phyloP scores from a whole-genome alignment of 2,329 filamentous ascomycete species.

The Trichoderma pleuroti region DNA sequence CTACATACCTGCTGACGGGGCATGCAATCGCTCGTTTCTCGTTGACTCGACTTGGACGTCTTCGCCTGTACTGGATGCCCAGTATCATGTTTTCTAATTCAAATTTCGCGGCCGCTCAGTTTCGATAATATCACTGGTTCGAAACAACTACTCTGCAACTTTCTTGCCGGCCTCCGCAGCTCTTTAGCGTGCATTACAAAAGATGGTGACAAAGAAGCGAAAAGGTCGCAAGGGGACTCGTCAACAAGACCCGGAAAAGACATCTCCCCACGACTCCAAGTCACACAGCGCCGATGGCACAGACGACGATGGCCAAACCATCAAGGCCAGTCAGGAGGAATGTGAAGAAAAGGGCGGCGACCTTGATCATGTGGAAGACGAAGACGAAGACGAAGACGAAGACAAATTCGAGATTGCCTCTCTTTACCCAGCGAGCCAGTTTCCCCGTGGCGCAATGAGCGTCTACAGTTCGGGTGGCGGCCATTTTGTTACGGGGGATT shows the following conservation, averaged over 20 bases:
- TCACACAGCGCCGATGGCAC: constrained; percentile 29
- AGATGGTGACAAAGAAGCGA: constrained; percentile 12
- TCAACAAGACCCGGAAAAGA: not conserved
- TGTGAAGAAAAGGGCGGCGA: constrained; percentile 24
- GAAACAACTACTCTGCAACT: not conserved
- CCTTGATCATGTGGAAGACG: constrained; percentile 26
- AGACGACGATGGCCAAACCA: constrained; percentile 35
- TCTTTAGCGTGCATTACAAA: not conserved
- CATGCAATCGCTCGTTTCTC: not conserved
- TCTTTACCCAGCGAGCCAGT: constrained; percentile 41
- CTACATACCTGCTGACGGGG: not conserved
- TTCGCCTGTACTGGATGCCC: not conserved
- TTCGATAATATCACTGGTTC: not conserved
- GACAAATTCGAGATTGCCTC: constrained; percentile 37
- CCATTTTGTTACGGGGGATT: constrained; percentile 32
- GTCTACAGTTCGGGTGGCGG: constrained; percentile 37
- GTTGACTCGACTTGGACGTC: not conserved
- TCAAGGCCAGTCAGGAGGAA: constrained; percentile 37
- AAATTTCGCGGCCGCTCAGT: not conserved
- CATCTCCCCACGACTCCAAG: not conserved
- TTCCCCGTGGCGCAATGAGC: constrained; percentile 35
- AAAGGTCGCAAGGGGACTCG: not conserved
- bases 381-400: constrained; percentile 31
- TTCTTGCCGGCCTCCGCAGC: not conserved
- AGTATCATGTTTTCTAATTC: constrained; percentile 8